Percentiles rank a stretch among this genome's conserved stretches.
These are phyloP conservation scores for Xylaria sp. DNA, from an alignment of 2,329 filamentous ascomycete species.

Conservation along the genomic window DNA sequence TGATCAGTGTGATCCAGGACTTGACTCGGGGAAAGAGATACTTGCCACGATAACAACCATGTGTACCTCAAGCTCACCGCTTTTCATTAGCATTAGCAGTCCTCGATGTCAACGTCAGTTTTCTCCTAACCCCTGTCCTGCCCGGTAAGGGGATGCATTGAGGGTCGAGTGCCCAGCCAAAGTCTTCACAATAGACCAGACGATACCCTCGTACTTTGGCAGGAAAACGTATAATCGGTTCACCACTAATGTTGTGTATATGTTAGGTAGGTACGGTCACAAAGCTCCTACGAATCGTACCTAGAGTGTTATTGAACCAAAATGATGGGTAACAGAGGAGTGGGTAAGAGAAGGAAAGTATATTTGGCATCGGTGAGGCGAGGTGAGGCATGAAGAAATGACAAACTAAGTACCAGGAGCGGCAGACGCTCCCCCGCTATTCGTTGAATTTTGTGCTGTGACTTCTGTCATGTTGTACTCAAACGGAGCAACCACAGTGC, in stretches of 20 bases:
- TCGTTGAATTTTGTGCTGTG: neutral
- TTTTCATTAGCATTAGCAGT: slow-evolving; percentile 3
- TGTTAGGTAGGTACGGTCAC: neutral
- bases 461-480: neutral
- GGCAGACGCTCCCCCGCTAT: slow-evolving; percentile 1
- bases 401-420: neutral
- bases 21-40: slow-evolving; percentile 2
- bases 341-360: neutral
- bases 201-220: neutral
- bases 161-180: no score
- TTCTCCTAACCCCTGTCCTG: neutral
- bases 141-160: no score
- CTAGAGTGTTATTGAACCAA: neutral
- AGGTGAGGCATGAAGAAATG: slow-evolving; percentile 1
- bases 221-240: neutral
- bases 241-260: neutral
- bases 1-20: slow-evolving; percentile 3
- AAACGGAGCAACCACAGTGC: neutral
- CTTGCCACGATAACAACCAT: neutral
- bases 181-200: neutral
- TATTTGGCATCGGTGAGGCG: slow-evolving; percentile 5
- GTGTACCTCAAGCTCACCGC: slow-evolving; percentile 8
- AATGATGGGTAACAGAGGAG: no score
- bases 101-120: slow-evolving; percentile 3
- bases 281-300: neutral